Evolutionary conservation across 2,329 filamentous ascomycete species (phyloP), one percentile per base, ranked within the genome.

Genomic region (Fusarium zealandicum): DNA sequence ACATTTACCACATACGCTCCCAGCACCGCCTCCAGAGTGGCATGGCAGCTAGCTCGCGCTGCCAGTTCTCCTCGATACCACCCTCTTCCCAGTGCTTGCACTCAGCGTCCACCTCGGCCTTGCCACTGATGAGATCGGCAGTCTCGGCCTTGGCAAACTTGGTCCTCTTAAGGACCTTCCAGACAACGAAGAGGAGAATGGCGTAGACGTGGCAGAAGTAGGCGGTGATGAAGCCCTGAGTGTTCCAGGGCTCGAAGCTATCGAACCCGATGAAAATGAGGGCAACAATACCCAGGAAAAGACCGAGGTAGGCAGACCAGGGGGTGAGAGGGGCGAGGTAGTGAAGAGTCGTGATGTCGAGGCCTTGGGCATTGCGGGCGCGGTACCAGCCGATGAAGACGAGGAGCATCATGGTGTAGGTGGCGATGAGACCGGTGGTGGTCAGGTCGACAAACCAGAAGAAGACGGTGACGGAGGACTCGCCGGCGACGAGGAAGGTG

Each of bases 41-140:
- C 75, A 77, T 76, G 20, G 66, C 59, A 6, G 70, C 70, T 18
- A 78, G 64, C 35, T 69, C 67, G 14, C 64, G 60, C 59, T 66
- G 65, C 64, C 77, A 75, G 47, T 79, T 78, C 64, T 78, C 77
- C 56, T 79, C 76, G 27, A 81, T 73, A 5, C 75, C 75, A 6
- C 76, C 75, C 59, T 78, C 75, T 52, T 78, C 76, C 76, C 75
- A 78, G 37, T 74, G 68, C 14, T 70, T 63, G 59, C 76, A 77
- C 68, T 78, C 75, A 57, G 84, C 83, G 47, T 88, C 87, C 57
- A 89, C 83, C 70, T 89, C 87, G 6, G 82, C 82, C 53, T 90
- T 75, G 52, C 87, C 86, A 30, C 82, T 82, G 25, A 68, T 48
- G 13, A 68, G 58, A 14, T 68, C 65, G 18, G 65, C 65, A 4